Evolutionary conservation across 805 yeast genomes (phyloP).

Genomic region (Hanseniaspora singularis): DNA sequence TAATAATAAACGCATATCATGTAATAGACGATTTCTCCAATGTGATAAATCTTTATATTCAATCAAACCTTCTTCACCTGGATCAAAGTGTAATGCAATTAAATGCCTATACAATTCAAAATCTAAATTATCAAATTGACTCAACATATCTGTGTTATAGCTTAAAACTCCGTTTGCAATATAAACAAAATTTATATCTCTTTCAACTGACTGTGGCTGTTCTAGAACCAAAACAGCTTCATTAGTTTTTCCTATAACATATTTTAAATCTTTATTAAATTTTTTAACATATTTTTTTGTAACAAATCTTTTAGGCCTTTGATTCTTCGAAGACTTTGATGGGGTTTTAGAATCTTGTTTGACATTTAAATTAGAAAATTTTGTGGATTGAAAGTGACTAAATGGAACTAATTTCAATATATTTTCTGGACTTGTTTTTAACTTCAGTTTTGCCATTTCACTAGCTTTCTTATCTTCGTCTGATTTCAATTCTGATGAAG

Average conservation of each 20-base stretch:
- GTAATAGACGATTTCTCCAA: slow-evolving; percentile 11
- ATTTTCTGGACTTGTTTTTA: no score
- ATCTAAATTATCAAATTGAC: slow-evolving; percentile 27
- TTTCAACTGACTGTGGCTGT: slow-evolving; percentile 17
- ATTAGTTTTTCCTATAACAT: slow-evolving; percentile 14
- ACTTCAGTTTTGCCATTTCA: no score
- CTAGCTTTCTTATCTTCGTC: no score
- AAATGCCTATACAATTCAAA: slow-evolving; percentile 26
- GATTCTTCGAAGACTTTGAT: background rate
- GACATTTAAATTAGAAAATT: background rate
- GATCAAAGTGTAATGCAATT: slow-evolving; percentile 19
- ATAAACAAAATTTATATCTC: slow-evolving; percentile 23
- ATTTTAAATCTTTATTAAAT: slow-evolving; percentile 2
- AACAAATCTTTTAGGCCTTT: slow-evolving; percentile 5
- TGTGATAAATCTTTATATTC: slow-evolving; percentile 11
- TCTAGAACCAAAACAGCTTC: slow-evolving; percentile 17
- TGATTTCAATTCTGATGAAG: background rate
- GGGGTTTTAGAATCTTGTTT: no score
- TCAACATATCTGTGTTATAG: slow-evolving; percentile 23
- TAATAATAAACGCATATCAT: slow-evolving; percentile 26
- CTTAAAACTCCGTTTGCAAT: slow-evolving; percentile 27
- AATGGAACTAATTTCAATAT: no score
- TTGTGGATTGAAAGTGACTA: no score
- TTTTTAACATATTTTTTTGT: slow-evolving; percentile 8
- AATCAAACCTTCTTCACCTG: slow-evolving; percentile 11